phyloP scores from a whole-genome alignment of 2,329 filamentous ascomycete genomes.

The Cladosporium sp. region DNA sequence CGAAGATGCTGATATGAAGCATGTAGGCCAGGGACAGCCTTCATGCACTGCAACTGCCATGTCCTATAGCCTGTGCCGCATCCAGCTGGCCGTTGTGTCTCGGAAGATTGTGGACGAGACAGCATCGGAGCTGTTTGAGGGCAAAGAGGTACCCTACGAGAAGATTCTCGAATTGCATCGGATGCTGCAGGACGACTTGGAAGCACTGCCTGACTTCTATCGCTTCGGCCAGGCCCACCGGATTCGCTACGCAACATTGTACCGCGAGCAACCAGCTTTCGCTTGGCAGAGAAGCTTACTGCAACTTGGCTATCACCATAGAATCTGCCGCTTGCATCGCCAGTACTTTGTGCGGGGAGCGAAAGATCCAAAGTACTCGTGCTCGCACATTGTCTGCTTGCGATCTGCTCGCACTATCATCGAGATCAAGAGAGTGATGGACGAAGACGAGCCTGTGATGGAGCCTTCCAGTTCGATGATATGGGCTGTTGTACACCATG shows the following conservation, averaged over 20 bases:
- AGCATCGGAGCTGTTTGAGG: background rate
- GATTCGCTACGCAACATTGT: background rate
- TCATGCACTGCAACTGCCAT: background rate
- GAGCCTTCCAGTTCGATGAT: constrained; percentile 2
- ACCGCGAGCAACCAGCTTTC: background rate
- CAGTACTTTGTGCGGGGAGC: background rate
- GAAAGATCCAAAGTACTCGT: background rate
- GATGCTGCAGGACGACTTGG: background rate
- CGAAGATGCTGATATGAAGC: background rate
- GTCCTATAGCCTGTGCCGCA: background rate
- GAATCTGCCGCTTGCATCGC: constrained; percentile 3
- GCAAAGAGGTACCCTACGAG: background rate
- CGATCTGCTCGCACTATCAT: constrained; percentile 1
- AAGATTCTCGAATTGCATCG: background rate
- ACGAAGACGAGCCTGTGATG: constrained; percentile 2
- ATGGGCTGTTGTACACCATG: constrained; percentile 4
- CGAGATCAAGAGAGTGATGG: constrained; percentile 7
- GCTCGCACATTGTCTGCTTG: constrained; percentile 3
- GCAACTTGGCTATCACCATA: background rate
- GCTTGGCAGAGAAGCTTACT: background rate
- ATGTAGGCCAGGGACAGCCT: background rate
- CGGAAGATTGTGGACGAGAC: background rate
- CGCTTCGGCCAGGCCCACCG: background rate
- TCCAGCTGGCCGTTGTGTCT: background rate
- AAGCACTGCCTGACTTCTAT: background rate